Conservation (phyloP, 768 basidiomycete genomes). For the Russula emetica region DNA sequence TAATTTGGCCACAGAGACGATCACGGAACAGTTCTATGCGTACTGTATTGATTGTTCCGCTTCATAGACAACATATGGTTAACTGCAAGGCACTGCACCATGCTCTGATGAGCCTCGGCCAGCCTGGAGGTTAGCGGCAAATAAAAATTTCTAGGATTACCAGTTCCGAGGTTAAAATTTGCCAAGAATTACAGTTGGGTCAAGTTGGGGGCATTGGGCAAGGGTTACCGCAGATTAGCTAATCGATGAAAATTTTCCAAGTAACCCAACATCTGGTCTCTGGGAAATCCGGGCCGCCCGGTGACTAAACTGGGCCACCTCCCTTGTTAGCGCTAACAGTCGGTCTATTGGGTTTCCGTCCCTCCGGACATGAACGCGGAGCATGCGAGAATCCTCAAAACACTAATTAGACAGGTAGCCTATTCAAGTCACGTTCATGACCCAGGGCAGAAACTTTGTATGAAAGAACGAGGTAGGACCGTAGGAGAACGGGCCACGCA, state of each 20-base stretch:
- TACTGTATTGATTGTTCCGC: not conserved
- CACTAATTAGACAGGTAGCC: not conserved
- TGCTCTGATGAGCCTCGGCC: not conserved
- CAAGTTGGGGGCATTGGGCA: not conserved
- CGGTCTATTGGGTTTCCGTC: not conserved
- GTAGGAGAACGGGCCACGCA: not conserved
- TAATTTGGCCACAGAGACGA: not conserved
- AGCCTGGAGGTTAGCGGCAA: not conserved
- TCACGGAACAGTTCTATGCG: too few species aligned
- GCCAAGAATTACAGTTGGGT: not conserved
- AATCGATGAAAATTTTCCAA: not conserved
- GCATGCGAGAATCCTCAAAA: conserved; percentile 6
- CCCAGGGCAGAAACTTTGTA: not conserved
- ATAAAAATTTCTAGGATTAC: not conserved
- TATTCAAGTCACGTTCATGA: conserved; percentile 3
- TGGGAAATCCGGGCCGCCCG: not conserved
- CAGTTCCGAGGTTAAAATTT: not conserved
- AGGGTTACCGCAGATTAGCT: not conserved
- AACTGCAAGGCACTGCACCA: not conserved
- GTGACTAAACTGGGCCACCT: not conserved
- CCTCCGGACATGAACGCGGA: conserved; percentile 15
- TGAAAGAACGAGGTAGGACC: not conserved
- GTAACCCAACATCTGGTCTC: too few species aligned
- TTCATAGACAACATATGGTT: not conserved
- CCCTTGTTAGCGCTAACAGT: not conserved